Conservation (phyloP, 306 rosid genomes). For the Bauhinia variegata region DNA sequence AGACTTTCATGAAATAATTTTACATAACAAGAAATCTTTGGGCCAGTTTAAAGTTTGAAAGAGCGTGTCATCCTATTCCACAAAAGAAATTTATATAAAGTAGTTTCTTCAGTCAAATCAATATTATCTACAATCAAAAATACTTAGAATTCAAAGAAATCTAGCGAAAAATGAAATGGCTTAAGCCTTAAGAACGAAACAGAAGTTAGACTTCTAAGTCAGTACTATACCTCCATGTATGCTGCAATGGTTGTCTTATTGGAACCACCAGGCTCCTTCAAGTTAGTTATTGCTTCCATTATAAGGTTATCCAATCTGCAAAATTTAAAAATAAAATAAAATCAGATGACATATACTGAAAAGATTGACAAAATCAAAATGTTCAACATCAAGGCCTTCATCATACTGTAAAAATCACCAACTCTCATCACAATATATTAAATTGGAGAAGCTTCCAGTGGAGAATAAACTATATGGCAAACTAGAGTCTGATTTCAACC, state of each 20-base stretch:
- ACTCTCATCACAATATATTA: background rate
- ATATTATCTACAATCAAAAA: background rate
- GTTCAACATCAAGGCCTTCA: constrained; percentile 23
- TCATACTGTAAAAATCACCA: background rate
- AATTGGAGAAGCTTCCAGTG: background rate
- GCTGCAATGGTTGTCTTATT: constrained; percentile 82
- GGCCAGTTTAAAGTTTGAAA: background rate
- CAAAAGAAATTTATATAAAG: background rate
- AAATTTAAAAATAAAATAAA: constrained; percentile 35
- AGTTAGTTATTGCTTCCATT: constrained; percentile 74
- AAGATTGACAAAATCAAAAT: constrained; percentile 11
- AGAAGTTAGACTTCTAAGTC: constrained; percentile 5
- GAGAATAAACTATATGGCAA: background rate
- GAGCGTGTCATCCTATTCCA: background rate
- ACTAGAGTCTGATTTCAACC: background rate
- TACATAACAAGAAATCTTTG: background rate
- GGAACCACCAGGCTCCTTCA: constrained; percentile 87
- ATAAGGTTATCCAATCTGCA: constrained; percentile 85
- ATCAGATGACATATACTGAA: constrained; percentile 23
- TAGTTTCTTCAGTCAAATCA: background rate
- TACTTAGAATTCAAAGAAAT: constrained; percentile 4
- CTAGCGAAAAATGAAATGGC: constrained; percentile 1
- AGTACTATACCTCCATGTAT: constrained; percentile 76
- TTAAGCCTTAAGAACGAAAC: constrained; percentile 9
- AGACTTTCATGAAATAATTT: background rate